These are phyloP conservation scores for Podospora bellae-mahoneyi DNA, from an alignment of 495 filamentous ascomycete genomes.

Conservation along the genomic window DNA sequence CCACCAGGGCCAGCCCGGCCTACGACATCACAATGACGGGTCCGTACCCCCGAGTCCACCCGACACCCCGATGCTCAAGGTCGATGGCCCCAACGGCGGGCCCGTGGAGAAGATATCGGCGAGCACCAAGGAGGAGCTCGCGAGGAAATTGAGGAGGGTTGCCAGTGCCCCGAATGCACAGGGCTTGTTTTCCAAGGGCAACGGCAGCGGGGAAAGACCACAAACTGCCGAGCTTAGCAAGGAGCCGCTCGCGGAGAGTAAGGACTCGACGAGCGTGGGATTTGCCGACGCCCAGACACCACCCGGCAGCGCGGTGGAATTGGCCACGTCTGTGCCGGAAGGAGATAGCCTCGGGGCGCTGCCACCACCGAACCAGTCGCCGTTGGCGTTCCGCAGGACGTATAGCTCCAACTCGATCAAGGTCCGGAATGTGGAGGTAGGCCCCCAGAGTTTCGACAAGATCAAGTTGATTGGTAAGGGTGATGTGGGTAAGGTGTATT, in stretches of 20 bases:
- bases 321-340: conserved; percentile 24
- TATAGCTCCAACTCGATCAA: conserved; percentile 99
- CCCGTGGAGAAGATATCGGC: conserved; percentile 62
- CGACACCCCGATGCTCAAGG: conserved; percentile 76
- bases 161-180: conserved; percentile 97
- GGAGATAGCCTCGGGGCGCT: conserved; percentile 36
- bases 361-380: conserved; percentile 47
- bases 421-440: conserved; percentile 93
- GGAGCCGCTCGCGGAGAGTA: conserved; percentile 63
- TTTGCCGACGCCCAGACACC: conserved; percentile 42
- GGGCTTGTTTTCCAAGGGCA: conserved; percentile 69
- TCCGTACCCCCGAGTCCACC: conserved; percentile 96
- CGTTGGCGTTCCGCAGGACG: conserved; percentile 80
- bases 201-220: conserved; percentile 60
- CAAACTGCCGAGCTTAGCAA: conserved; percentile 78
- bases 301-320: conserved; percentile 19
- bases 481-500: conserved; percentile 96
- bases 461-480: conserved; percentile 99
- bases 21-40: conserved; percentile 91
- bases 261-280: conserved; percentile 54
- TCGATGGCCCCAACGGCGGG: conserved; percentile 59
- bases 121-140: conserved; percentile 87
- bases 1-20: conserved; percentile 88
- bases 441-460: conserved; percentile 95
- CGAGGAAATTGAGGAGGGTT: conserved; percentile 85